Evolutionary conservation across 2,329 filamentous ascomycete genomes (phyloP).

Genomic region (Xylariaceae sp.): DNA sequence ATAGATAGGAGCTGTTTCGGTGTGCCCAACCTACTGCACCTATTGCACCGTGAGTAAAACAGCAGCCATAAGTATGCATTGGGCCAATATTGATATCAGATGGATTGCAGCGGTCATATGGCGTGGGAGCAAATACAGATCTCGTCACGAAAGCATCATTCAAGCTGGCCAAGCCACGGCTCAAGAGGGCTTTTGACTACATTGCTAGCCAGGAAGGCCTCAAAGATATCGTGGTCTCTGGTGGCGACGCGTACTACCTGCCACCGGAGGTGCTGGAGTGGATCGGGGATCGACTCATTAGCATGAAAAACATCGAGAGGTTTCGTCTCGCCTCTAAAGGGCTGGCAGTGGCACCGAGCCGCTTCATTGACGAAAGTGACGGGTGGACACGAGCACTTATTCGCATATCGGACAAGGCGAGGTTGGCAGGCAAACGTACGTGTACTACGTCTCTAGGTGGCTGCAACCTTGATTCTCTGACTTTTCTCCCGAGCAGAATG

Average conservation of each 20-base stretch:
- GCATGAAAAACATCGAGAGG: constrained; percentile 54
- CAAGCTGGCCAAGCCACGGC: constrained; percentile 40
- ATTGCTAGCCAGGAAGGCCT: constrained; percentile 48
- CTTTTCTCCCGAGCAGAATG: constrained; percentile 3
- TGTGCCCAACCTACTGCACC: constrained; percentile 60
- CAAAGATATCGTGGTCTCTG: constrained; percentile 59
- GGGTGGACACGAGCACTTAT: constrained; percentile 51
- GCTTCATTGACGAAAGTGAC: constrained; percentile 50
- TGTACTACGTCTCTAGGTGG: not conserved
- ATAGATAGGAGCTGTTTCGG: constrained; percentile 45
- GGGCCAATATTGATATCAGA: no score
- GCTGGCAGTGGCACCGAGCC: constrained; percentile 53
- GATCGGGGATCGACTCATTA: constrained; percentile 53
- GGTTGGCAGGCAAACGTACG: constrained; percentile 52
- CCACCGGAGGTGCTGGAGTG: constrained; percentile 46
- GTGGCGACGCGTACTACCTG: constrained; percentile 59
- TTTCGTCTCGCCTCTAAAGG: constrained; percentile 62
- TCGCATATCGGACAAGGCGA: constrained; percentile 46
- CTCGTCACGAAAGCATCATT: constrained; percentile 41
- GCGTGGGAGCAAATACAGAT: constrained; percentile 52
- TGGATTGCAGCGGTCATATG: constrained; percentile 57
- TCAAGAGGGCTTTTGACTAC: constrained; percentile 55
- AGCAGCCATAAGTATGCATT: no score
- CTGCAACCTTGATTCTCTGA: not conserved
- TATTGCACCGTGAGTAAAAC: no score